Percentiles rank a stretch among this genome's conserved stretches.
phyloP scores from a whole-genome alignment of 1,284 basidiomycete genomes.

The Microbotryomycetes sp. region DNA sequence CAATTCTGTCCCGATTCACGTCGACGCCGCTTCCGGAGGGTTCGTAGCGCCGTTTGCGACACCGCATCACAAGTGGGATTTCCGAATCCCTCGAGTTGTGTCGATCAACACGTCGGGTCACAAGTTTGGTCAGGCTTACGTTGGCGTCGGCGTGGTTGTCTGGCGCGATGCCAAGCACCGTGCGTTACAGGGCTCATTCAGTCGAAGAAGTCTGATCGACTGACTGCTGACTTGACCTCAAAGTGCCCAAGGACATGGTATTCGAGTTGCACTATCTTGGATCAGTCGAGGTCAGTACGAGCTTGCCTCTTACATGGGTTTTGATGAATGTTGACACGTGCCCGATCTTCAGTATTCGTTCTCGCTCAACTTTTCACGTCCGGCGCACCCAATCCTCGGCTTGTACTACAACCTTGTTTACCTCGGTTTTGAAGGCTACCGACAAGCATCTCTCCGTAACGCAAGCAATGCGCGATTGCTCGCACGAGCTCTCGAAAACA shows the following conservation, averaged over 20 bases:
- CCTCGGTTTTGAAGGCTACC: constrained; percentile 61
- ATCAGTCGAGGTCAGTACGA: constrained; percentile 39
- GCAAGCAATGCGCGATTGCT: constrained; percentile 68
- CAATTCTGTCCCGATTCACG: constrained; percentile 57
- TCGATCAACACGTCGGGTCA: constrained; percentile 78
- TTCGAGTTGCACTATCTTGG: constrained; percentile 59
- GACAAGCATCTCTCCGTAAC: constrained; percentile 58
- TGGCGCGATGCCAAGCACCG: constrained; percentile 58
- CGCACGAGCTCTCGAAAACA: constrained; percentile 75
- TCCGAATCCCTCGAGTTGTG: constrained; percentile 75
- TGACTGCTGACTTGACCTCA: neutral
- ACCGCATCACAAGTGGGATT: constrained; percentile 77
- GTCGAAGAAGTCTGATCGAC: neutral
- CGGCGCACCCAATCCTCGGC: constrained; percentile 79
- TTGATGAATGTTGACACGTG: constrained; percentile 6
- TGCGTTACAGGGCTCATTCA: neutral
- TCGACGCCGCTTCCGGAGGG: constrained; percentile 68
- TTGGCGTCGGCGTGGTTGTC: constrained; percentile 82
- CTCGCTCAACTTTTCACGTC: constrained; percentile 90
- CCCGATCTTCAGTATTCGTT: constrained; percentile 55
- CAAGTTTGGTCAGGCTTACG: constrained; percentile 80
- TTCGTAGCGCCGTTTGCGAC: constrained; percentile 50
- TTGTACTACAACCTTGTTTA: constrained; percentile 72
- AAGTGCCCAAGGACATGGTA: constrained; percentile 79
- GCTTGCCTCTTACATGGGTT: neutral